phyloP scores from a whole-genome alignment of 2,329 filamentous ascomycete genomes.

The Cucurbitaria berberidis region DNA sequence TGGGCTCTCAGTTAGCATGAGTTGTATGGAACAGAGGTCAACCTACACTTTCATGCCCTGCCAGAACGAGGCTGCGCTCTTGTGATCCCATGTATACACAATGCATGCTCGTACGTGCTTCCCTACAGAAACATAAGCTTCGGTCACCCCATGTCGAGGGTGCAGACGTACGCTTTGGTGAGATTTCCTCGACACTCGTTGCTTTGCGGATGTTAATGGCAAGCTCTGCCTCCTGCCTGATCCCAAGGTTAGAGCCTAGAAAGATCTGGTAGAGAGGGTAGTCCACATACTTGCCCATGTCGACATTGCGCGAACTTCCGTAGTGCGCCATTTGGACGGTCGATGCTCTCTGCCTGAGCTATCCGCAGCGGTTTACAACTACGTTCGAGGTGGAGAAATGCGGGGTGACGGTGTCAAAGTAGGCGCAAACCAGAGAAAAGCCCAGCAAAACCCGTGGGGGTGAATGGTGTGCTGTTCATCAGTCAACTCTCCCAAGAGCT shows the following conservation, averaged over 20 bases:
- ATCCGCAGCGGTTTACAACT: slow-evolving; percentile 14
- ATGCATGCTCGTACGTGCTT: slow-evolving; percentile 99
- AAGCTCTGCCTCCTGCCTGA: slow-evolving; percentile 67
- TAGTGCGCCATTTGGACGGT: slow-evolving; percentile 45
- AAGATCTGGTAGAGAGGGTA: neutral
- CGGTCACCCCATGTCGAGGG: slow-evolving; percentile 4
- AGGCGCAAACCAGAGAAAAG: slow-evolving; percentile 16
- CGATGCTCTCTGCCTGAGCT: slow-evolving; percentile 24
- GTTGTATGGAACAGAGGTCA: slow-evolving; percentile 2
- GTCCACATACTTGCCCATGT: slow-evolving; percentile 64
- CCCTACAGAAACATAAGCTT: slow-evolving; percentile 53
- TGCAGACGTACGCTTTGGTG: slow-evolving; percentile 65
- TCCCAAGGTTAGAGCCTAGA: neutral
- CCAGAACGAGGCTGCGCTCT: slow-evolving; percentile 95
- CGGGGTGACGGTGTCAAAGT: neutral
- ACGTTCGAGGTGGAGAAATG: neutral
- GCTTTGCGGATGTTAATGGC: slow-evolving; percentile 72
- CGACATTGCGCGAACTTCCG: slow-evolving; percentile 60
- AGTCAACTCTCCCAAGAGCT: slow-evolving; percentile 21
- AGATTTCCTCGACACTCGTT: slow-evolving; percentile 70
- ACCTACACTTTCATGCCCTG: slow-evolving; percentile 95
- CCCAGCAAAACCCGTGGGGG: slow-evolving; percentile 9
- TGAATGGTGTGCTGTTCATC: slow-evolving; percentile 18
- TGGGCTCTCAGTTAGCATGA: slow-evolving; percentile 47
- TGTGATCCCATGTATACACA: slow-evolving; percentile 99